A percentile compares a stretch with the other conserved stretches of the same genome.
These are phyloP conservation scores for Alternaria tenuissima DNA, from an alignment of 2,329 filamentous ascomycete genomes.

Conservation along the genomic window DNA sequence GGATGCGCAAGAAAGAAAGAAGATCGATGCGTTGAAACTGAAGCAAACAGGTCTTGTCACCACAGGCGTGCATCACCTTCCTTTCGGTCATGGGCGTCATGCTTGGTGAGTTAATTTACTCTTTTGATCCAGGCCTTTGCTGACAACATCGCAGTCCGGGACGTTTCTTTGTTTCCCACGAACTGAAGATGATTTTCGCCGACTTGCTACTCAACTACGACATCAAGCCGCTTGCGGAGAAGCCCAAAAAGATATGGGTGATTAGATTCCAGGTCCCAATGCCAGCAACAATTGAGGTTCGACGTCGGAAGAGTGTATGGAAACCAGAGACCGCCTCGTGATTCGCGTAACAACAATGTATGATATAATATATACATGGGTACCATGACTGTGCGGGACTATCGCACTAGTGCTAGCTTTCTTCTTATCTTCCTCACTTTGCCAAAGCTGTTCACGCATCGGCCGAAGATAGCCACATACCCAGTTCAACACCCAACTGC, in stretches of 20 bases:
- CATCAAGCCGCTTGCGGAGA: slow-evolving; percentile 36
- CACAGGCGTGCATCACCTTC: slow-evolving; percentile 60
- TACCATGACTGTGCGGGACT: background rate
- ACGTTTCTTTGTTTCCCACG: slow-evolving; percentile 49
- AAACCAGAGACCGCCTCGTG: background rate
- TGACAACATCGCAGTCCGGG: slow-evolving; percentile 41
- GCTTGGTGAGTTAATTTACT: slow-evolving; percentile 48
- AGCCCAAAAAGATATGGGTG: slow-evolving; percentile 33
- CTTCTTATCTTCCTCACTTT: background rate
- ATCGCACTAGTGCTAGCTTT: background rate
- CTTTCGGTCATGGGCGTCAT: slow-evolving; percentile 67
- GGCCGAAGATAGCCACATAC: slow-evolving; percentile 18
- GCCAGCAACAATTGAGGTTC: slow-evolving; percentile 15
- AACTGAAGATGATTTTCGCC: slow-evolving; percentile 51
- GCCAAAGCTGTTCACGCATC: background rate
- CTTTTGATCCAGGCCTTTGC: background rate
- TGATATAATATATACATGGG: background rate
- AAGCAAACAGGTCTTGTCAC: slow-evolving; percentile 63
- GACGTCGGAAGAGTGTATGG: slow-evolving; percentile 21
- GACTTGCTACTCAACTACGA: slow-evolving; percentile 51
- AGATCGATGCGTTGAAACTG: slow-evolving; percentile 27
- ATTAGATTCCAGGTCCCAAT: slow-evolving; percentile 18
- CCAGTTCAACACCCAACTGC: slow-evolving; percentile 26
- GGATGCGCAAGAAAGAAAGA: slow-evolving; percentile 25
- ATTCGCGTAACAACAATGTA: background rate